Base-by-base conservation (phyloP, 2,329 filamentous ascomycete genomes). In the Pezicula rhizophila region DNA sequence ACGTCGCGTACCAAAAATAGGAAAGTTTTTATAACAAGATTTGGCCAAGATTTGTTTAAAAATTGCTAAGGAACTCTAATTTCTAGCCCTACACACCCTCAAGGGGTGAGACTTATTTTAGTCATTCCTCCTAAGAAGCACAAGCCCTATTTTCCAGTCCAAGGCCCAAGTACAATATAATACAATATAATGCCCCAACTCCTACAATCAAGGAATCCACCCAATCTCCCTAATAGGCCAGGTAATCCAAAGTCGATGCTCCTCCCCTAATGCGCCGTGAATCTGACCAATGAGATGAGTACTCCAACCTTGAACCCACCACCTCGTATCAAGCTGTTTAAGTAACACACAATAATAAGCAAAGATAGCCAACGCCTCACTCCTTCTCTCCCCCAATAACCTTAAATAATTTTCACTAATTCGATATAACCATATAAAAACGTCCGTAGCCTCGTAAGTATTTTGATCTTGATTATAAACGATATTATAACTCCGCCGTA, bases 341-440 rank as follows among this genome's bases (percentile, higher is more conserved):
- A 63, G 61, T 3, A 66, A 45, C 23, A 65, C 58, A 14, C 57
- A 57, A 39, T 60, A 66, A 31, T 62, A 60, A 18, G 62, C 62
- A 49, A 64, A 64, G 31, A 68, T 66, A 31, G 57, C 61, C 11
- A 68, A 50, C 8, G 65, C 62, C 51, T 64, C 62, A 42, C 60
- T 50, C 46, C 64, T 62, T 48, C 61, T 60, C 41, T 54, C 52
- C 14, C 57, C 57, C 6, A 70, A 53, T 34, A 69, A 57, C 25
- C 60, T 60, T 23, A 70, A 52, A 12, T 68, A 62, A 6, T 64
- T 61, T 46, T 66, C 60, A 8, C 65, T 60, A 10, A 65, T 56
- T 40, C 54, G 48, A 50, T 64, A 68, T 46, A 67, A 57, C 68
- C 67, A 69, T 4, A 69, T 52, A 45, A 70, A 67, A 8, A 66